phyloP scores from a whole-genome alignment of 1,139 yeast genomes.

The Candida tetrigidarum region DNA sequence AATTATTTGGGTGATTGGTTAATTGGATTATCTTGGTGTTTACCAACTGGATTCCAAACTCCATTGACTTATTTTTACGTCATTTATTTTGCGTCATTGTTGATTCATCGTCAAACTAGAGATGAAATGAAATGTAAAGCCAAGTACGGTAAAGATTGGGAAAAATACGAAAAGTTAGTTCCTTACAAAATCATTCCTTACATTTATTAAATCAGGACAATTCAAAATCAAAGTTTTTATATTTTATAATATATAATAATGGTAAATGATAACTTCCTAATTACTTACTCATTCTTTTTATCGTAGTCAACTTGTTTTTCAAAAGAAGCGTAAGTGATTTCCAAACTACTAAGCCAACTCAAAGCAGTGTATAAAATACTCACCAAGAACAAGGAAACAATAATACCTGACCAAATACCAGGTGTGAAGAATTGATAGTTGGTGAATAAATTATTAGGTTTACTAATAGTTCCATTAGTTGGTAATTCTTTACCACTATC shows the following conservation, averaged over 20 bases:
- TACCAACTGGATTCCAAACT: conserved; percentile 83
- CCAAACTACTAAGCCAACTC: conserved; percentile 61
- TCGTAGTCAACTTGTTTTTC: conserved; percentile 67
- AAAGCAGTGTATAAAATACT: conserved; percentile 58
- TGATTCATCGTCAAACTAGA: conserved; percentile 86
- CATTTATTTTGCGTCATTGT: conserved; percentile 76
- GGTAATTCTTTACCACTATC: conserved; percentile 16
- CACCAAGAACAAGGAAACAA: conserved; percentile 59
- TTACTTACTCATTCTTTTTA: conserved; percentile 58
- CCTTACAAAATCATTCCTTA: conserved; percentile 93
- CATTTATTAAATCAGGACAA: conserved; percentile 64
- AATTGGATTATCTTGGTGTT: conserved; percentile 90
- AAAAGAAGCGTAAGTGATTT: conserved; percentile 73
- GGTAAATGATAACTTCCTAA: not conserved
- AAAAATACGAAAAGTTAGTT: conserved; percentile 73
- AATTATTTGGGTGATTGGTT: conserved; percentile 97
- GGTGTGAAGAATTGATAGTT: conserved; percentile 48
- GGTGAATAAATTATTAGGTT: conserved; percentile 35
- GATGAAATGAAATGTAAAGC: conserved; percentile 90
- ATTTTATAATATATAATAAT: too few relatives aligned
- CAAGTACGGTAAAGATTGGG: conserved; percentile 89
- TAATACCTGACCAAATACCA: conserved; percentile 70
- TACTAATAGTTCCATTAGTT: conserved; percentile 13
- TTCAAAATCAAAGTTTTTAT: too few relatives aligned
- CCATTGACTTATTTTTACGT: conserved; percentile 89